Conservation (phyloP, 148 eudicot species). For the Rheum nobile region DNA sequence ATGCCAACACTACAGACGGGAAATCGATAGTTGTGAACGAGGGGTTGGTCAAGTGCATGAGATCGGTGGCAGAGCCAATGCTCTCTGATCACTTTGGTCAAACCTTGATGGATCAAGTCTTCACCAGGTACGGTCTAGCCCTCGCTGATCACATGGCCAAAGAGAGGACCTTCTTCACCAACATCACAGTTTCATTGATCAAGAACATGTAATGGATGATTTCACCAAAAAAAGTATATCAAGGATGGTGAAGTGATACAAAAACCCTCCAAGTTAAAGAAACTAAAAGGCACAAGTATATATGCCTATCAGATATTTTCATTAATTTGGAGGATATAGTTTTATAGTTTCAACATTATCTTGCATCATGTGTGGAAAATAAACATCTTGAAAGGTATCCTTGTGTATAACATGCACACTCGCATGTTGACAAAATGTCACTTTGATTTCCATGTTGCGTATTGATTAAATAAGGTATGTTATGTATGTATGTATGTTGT, state of each 20-base stretch:
- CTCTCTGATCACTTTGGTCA: slow-evolving; percentile 38
- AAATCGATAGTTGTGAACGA: neutral
- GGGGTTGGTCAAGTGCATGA: slow-evolving; percentile 23
- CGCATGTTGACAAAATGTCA: too few relatives aligned
- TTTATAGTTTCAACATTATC: too few relatives aligned
- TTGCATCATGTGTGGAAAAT: too few relatives aligned
- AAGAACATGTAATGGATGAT: neutral
- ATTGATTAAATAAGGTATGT: too few relatives aligned
- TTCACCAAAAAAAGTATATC: too few relatives aligned
- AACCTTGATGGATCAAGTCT: slow-evolving; percentile 28
- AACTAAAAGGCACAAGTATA: neutral
- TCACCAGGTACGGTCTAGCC: slow-evolving; percentile 15
- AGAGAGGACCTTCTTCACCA: slow-evolving; percentile 25
- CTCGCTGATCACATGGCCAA: slow-evolving; percentile 18
- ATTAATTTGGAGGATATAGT: too few relatives aligned
- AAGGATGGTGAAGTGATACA: too few relatives aligned
- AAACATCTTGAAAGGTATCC: too few relatives aligned
- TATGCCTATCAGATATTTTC: too few relatives aligned
- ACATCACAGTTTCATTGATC: slow-evolving; percentile 34
- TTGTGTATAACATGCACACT: too few relatives aligned
- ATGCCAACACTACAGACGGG: neutral
- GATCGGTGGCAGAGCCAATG: slow-evolving; percentile 42
- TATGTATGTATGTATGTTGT: too few relatives aligned
- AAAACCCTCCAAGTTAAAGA: neutral
- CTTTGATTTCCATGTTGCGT: too few relatives aligned